Percentiles rank a stretch among this genome's conserved stretches.
These are phyloP conservation scores for Amanita muscaria DNA, from an alignment of 768 basidiomycete species.

Conservation along the genomic window DNA sequence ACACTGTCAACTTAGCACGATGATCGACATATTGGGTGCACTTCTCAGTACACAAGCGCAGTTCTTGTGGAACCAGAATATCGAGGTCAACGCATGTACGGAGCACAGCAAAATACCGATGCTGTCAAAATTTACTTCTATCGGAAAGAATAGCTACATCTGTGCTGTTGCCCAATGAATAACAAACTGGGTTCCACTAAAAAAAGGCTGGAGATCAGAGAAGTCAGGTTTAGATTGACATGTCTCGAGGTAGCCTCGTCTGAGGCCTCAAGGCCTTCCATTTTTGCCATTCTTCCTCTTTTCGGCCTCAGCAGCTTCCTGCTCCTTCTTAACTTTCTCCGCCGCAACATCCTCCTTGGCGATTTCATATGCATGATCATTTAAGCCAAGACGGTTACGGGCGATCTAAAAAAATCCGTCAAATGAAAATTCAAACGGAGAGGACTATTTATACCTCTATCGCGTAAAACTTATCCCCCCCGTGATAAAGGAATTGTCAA, in stretches of 20 bases:
- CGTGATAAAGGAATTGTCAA: slow-evolving; percentile 8
- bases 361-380: slow-evolving; percentile 75
- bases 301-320: slow-evolving; percentile 17
- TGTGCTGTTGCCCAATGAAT: too few species aligned
- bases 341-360: slow-evolving; percentile 67
- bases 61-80: too few species aligned
- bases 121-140: too few species aligned
- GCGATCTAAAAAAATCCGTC: slow-evolving; percentile 51
- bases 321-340: slow-evolving; percentile 51
- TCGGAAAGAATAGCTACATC: too few species aligned
- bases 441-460: slow-evolving; percentile 51
- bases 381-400: slow-evolving; percentile 84
- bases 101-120: too few species aligned
- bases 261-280: not conserved
- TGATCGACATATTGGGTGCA: too few species aligned
- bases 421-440: not conserved
- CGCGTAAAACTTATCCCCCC: slow-evolving; percentile 76
- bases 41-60: too few species aligned
- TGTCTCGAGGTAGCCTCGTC: not conserved
- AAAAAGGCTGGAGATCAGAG: not conserved
- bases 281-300: not conserved
- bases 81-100: too few species aligned
- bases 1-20: not conserved
- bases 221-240: not conserved
- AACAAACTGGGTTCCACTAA: too few species aligned